Percentiles rank a stretch among this genome's conserved stretches.
Evolutionary conservation across 139 green algal genomes (phyloP).

Genomic region (Chlamydomonas schloesseri): DNA sequence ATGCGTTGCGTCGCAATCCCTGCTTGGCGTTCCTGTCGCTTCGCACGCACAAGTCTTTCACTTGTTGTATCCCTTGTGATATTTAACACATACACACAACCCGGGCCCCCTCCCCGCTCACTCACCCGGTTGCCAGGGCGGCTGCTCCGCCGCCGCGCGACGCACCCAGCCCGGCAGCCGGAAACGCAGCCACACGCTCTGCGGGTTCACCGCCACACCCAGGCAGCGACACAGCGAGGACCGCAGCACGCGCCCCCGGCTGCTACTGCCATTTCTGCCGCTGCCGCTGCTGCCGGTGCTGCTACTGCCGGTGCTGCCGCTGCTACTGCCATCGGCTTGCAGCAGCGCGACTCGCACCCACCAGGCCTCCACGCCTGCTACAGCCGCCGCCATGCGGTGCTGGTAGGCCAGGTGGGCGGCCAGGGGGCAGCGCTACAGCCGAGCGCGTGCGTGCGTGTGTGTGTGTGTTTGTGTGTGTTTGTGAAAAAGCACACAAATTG

Average conservation of each 20-base stretch:
- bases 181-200: conserved; percentile 47
- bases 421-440: not conserved
- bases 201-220: not conserved
- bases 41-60: too few relatives aligned
- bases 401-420: conserved; percentile 6
- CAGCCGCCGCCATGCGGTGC: not conserved
- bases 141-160: not conserved
- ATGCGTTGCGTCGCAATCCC: too few relatives aligned
- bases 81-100: too few relatives aligned
- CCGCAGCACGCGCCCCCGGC: not conserved
- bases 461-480: too few relatives aligned
- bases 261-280: not conserved
- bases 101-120: too few relatives aligned
- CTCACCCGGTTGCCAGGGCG: conserved; percentile 9
- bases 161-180: conserved; percentile 26
- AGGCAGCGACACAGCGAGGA: not conserved
- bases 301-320: not conserved
- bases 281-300: not conserved
- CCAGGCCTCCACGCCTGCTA: not conserved
- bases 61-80: too few relatives aligned
- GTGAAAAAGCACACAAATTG: too few relatives aligned
- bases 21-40: too few relatives aligned
- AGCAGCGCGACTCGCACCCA: not conserved
- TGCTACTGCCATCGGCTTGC: too few relatives aligned
- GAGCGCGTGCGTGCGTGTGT: too few relatives aligned